Percentiles rank a stretch among this genome's conserved stretches.
These are phyloP conservation scores for Lactarius sanguifluus DNA, from an alignment of 768 basidiomycete genomes.

Conservation along the genomic window DNA sequence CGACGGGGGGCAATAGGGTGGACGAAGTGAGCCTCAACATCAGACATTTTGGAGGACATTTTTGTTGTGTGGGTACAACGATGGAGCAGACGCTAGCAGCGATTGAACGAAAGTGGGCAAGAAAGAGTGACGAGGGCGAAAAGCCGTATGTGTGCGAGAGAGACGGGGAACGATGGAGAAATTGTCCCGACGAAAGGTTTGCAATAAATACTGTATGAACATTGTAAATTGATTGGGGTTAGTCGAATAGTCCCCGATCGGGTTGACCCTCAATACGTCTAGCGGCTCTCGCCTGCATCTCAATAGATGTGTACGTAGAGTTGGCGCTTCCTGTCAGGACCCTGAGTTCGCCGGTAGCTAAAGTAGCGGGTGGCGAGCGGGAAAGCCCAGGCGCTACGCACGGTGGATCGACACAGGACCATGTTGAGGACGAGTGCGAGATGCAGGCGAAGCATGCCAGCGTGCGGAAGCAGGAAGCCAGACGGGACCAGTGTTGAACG, in stretches of 20 bases:
- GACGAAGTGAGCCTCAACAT: slow-evolving; percentile 6
- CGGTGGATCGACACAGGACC: not conserved
- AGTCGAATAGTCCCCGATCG: not conserved
- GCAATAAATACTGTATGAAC: not conserved
- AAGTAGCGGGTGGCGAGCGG: not conserved
- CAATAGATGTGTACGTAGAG: not conserved
- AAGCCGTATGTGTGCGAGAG: not conserved
- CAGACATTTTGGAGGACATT: slow-evolving; percentile 23
- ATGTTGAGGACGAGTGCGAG: not conserved
- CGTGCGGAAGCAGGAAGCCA: not conserved
- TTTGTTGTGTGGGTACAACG: not conserved
- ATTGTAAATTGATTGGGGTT: not conserved
- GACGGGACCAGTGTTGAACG: not conserved
- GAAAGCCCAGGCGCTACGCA: not conserved
- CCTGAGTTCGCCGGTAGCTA: not conserved
- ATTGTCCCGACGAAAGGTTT: not conserved
- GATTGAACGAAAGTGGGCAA: not conserved
- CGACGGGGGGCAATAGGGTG: not conserved
- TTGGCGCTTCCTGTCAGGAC: not conserved
- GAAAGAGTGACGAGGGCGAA: not conserved
- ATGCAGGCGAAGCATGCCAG: not conserved
- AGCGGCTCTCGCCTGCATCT: not conserved
- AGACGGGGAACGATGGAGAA: not conserved
- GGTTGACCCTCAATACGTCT: not conserved
- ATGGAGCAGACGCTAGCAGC: not conserved